phyloP scores from a whole-genome alignment of 2,329 filamentous ascomycete species.

The Aspergillus udagawae region DNA sequence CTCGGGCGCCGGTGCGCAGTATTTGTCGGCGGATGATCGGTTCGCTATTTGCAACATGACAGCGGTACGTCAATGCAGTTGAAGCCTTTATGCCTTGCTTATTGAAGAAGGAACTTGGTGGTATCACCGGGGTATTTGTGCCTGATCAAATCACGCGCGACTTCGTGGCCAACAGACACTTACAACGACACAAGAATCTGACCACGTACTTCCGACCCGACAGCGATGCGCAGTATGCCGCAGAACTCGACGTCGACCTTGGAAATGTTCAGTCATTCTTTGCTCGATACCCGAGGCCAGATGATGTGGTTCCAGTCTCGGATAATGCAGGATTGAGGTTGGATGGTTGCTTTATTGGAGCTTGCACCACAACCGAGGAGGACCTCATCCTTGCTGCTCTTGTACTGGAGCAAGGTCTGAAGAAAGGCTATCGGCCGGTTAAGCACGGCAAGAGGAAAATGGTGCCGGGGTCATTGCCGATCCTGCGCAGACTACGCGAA shows the following conservation, averaged over 20 bases:
- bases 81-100: neutral
- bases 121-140: conserved; percentile 42
- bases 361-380: conserved; percentile 46
- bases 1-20: conserved; percentile 37
- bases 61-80: conserved; percentile 19
- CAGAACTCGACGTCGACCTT: conserved; percentile 37
- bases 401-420: conserved; percentile 38
- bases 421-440: conserved; percentile 27
- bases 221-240: conserved; percentile 36
- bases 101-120: conserved; percentile 37
- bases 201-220: conserved; percentile 40
- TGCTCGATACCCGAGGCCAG: conserved; percentile 41
- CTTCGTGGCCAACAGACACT: conserved; percentile 33
- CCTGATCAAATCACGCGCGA: conserved; percentile 36
- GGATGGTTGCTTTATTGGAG: conserved; percentile 47
- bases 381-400: conserved; percentile 43
- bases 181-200: conserved; percentile 30
- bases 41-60: conserved; percentile 50
- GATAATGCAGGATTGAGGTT: conserved; percentile 30
- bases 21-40: conserved; percentile 41
- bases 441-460: conserved; percentile 37
- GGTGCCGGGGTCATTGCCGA: conserved; percentile 40
- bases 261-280: conserved; percentile 35
- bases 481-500: conserved; percentile 33
- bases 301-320: conserved; percentile 42